Evolutionary conservation across 129 eudicot genomes (phyloP), one percentile per base, ranked within the genome.

Genomic region (Helianthus tuberosus): DNA sequence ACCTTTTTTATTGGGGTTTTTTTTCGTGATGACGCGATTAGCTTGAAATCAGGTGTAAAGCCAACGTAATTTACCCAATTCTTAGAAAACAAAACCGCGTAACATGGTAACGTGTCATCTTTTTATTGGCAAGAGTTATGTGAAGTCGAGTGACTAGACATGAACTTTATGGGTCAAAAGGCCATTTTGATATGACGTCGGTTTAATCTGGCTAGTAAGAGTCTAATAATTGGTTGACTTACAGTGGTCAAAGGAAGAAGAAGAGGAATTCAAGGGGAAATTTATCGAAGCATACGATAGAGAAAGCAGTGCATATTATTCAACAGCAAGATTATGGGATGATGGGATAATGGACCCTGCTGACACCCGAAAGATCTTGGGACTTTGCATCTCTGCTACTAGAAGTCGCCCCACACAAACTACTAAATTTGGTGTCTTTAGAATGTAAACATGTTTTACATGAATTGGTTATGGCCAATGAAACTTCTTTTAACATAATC

Each of bases 261-360:
- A 95, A 78, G 99, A 88, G 68, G 74, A 75, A 51, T 88, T 88
- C 82, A 86, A 84, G 78, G 84, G 80, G 2, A 80, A 88, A 73
- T 96, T 85, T 15, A 86, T 88, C 39, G 91, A 90, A 76, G 97
- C 96, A 53, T 95, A 88, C 52, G 97, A 95, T 11, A 79, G 69
- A 78, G 99, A 95, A 80, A 89, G 97, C 15, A 86, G 85, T 77
- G 88, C 99, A 1, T 95, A 91, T 78, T 95, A 91, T 80, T 88
- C 99, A 3, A 95, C 96, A 2, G 96, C 99, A 23, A 85, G 99
- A 63, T 87, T 95, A 75, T 95, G 99, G 99, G 99, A 95, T 47
- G 99, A 95, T 50, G 99, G 99, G 59, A 72, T 95, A 10, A 88
- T 91, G 25, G 99, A 95, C 81, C 99, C 99, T 0, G 97, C 99